These are phyloP conservation scores for Akebia trifoliata DNA, from an alignment of 164 flowering plant species.

Conservation along the genomic window DNA sequence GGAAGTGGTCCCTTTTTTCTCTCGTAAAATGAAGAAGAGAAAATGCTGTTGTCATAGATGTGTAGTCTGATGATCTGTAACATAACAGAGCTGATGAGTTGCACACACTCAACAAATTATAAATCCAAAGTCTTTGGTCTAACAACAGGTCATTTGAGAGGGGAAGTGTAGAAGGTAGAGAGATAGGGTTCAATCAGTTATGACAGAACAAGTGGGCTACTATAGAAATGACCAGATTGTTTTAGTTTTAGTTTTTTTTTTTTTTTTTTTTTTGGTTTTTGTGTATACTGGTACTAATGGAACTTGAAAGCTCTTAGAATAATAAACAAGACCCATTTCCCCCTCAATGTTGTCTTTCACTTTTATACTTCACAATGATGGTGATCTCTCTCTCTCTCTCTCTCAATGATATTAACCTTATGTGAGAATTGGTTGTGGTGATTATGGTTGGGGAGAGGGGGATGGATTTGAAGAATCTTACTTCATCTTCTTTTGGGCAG, in stretches of 20 bases:
- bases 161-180: constrained; percentile 14
- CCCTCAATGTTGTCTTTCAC: no score
- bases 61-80: constrained; percentile 62
- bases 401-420: no score
- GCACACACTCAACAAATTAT: constrained; percentile 10
- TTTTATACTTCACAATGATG: no score
- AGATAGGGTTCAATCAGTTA: constrained; percentile 19
- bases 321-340: constrained; percentile 41
- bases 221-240: constrained; percentile 39
- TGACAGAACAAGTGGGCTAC: constrained; percentile 20
- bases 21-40: constrained; percentile 44
- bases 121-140: constrained; percentile 40
- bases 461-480: no score
- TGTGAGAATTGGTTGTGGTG: no score
- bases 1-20: constrained; percentile 32
- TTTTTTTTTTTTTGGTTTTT: constrained; percentile 20
- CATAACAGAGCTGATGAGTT: constrained; percentile 42
- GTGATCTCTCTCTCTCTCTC: no score
- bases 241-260: no score
- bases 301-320: constrained; percentile 25
- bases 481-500: no score
- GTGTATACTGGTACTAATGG: constrained; percentile 52
- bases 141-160: constrained; percentile 45
- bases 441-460: no score
- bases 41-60: constrained; percentile 31